Conservation (phyloP, 805 yeast species). For the Candida ascalaphidarum region DNA sequence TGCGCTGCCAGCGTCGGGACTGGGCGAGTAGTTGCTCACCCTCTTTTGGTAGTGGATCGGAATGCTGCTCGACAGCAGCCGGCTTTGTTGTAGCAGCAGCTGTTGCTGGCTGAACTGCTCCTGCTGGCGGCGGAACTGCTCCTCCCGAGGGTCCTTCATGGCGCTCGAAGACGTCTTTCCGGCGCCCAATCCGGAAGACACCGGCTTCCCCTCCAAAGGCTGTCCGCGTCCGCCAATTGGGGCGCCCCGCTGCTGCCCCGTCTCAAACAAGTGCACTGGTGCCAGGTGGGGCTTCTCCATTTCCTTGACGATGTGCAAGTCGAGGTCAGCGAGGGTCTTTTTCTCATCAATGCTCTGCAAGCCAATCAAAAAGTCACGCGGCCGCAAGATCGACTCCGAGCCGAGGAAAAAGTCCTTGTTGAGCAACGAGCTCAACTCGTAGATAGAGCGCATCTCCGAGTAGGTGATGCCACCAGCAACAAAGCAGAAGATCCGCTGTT, state of each 20-base stretch:
- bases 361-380: slow-evolving; percentile 38
- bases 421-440: slow-evolving; percentile 53
- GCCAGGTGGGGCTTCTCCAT: slow-evolving; percentile 23
- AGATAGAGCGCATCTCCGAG: slow-evolving; percentile 69
- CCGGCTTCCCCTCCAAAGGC: slow-evolving; percentile 6
- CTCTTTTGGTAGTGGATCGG: slow-evolving; percentile 21
- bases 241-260: slow-evolving; percentile 7
- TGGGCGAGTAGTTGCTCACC: slow-evolving; percentile 2
- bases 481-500: slow-evolving; percentile 71
- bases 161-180: slow-evolving; percentile 2
- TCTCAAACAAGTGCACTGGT: slow-evolving; percentile 36
- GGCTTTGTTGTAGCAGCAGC: slow-evolving; percentile 2
- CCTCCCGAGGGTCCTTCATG: slow-evolving; percentile 3
- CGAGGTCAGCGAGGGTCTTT: slow-evolving; percentile 31
- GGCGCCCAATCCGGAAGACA: slow-evolving; percentile 5
- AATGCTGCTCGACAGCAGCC: slow-evolving; percentile 5
- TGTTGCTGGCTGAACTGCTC: slow-evolving; percentile 1
- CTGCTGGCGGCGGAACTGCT: slow-evolving; percentile 2
- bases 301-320: slow-evolving; percentile 27
- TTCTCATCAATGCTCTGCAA: slow-evolving; percentile 31
- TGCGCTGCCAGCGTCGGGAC: slow-evolving; percentile 1
- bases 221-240: slow-evolving; percentile 15
- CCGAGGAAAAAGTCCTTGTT: slow-evolving; percentile 78
- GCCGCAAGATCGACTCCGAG: slow-evolving; percentile 63
- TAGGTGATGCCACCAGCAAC: slow-evolving; percentile 87